These are phyloP conservation scores for Themeda triandra DNA, from an alignment of 176 grass and related monocot genomes.

Conservation along the genomic window DNA sequence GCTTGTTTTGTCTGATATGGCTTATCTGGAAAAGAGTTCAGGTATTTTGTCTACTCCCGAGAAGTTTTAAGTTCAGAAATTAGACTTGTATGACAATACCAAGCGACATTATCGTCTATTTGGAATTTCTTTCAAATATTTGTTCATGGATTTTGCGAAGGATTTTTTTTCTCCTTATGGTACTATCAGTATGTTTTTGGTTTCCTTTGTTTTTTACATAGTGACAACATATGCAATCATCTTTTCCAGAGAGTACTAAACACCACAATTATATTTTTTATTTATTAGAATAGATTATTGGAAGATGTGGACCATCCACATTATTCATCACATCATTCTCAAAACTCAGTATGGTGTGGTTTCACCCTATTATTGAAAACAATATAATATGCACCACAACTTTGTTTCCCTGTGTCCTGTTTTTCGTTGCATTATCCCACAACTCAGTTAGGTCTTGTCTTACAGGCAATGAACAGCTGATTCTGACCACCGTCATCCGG, in stretches of 20 bases:
- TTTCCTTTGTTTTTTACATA: slow-evolving; percentile 9
- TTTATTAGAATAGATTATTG: background rate
- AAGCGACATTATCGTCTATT: background rate
- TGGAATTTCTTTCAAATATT: background rate
- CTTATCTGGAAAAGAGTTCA: slow-evolving; percentile 67
- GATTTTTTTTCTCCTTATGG: background rate
- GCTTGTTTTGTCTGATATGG: slow-evolving; percentile 89
- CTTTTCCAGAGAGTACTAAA: background rate
- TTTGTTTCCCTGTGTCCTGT: slow-evolving; percentile 3
- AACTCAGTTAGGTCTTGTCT: slow-evolving; percentile 2
- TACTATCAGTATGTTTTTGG: background rate
- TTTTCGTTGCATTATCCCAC: background rate
- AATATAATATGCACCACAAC: background rate
- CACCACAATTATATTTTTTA: background rate
- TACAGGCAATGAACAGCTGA: slow-evolving; percentile 72
- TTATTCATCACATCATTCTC: background rate
- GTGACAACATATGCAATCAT: background rate
- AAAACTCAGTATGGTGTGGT: background rate
- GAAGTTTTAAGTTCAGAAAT: background rate
- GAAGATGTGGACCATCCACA: background rate
- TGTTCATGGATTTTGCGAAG: background rate
- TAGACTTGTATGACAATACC: background rate
- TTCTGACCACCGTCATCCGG: slow-evolving; percentile 77
- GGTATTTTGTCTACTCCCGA: slow-evolving; percentile 39
- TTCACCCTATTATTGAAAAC: background rate